phyloP scores from a whole-genome alignment of 208 protist species.

The Balamuthia mandrillaris region DNA sequence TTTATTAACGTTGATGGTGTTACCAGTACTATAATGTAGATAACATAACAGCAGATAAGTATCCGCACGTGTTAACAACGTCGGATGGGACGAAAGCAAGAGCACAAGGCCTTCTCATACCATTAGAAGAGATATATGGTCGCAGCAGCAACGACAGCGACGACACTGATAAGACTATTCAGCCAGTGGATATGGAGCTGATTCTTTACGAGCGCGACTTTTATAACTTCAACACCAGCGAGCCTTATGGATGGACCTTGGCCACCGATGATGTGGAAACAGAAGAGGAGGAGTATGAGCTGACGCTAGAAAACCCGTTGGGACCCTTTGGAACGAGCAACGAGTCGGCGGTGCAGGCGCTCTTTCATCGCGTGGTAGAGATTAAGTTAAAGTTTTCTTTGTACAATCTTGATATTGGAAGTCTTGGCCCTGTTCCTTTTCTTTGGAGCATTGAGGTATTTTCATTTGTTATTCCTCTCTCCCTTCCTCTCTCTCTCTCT shows the following conservation, averaged over 20 bases:
- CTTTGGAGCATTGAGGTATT: background rate
- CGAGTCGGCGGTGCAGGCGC: background rate
- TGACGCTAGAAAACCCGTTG: slow-evolving; percentile 4
- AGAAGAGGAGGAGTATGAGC: background rate
- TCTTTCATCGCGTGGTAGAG: slow-evolving; percentile 14
- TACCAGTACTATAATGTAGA: slow-evolving; percentile 16
- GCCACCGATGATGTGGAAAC: background rate
- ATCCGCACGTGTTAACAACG: background rate
- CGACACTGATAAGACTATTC: background rate
- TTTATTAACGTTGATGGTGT: background rate
- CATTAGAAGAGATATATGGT: slow-evolving; percentile 1
- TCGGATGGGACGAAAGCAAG: too few species aligned
- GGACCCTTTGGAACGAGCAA: background rate
- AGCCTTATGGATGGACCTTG: background rate
- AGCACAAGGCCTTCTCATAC: too few species aligned
- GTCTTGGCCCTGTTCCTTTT: slow-evolving; percentile 17
- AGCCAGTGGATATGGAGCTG: background rate
- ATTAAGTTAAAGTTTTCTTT: slow-evolving; percentile 23
- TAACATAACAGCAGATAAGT: background rate
- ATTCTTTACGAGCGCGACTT: background rate
- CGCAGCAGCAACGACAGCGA: background rate
- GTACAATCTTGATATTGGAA: slow-evolving; percentile 4
- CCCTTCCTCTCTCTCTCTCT: too few species aligned
- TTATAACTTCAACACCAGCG: background rate
- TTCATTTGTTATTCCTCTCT: too few species aligned